phyloP scores from a whole-genome alignment of 2,329 filamentous ascomycete species.

The Bipolaris gigantea region DNA sequence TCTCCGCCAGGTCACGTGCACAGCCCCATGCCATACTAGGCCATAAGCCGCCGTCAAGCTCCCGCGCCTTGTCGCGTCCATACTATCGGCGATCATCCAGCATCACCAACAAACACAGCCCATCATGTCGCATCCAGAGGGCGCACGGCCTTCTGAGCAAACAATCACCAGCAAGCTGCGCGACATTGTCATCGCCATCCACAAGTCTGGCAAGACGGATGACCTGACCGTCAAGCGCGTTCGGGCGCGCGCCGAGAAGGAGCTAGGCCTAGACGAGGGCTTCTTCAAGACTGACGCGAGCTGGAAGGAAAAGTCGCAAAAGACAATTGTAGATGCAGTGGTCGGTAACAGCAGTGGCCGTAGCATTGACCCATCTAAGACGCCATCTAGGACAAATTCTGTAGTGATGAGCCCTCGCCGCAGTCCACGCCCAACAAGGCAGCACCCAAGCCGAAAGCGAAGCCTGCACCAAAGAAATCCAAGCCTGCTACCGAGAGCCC shows the following conservation, averaged over 20 bases:
- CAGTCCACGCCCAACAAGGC: conserved; percentile 25
- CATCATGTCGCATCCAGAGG: conserved; percentile 40
- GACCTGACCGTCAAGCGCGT: conserved; percentile 62
- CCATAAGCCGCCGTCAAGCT: not conserved
- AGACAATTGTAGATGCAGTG: conserved; percentile 33
- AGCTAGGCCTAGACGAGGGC: conserved; percentile 54
- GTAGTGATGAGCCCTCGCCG: conserved; percentile 27
- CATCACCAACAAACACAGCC: conserved; percentile 12
- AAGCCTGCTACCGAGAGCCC: conserved; percentile 17
- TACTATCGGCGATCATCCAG: conserved; percentile 6
- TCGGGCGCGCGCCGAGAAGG: conserved; percentile 55
- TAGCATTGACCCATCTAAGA: not conserved
- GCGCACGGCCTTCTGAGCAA: conserved; percentile 38
- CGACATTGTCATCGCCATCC: conserved; percentile 45
- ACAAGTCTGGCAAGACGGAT: conserved; percentile 49
- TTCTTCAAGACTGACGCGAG: conserved; percentile 57
- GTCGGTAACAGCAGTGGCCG: conserved; percentile 19
- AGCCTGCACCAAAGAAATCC: conserved; percentile 27
- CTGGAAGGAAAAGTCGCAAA: conserved; percentile 60
- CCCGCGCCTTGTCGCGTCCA: conserved; percentile 7
- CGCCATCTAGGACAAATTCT: conserved; percentile 32
- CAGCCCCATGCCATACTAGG: not conserved
- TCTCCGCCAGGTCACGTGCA: conserved; percentile 16
- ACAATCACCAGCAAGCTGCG: conserved; percentile 47
- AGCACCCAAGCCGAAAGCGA: conserved; percentile 24